A percentile compares a stretch with the other conserved stretches of the same genome.
Conservation (phyloP, 2,329 filamentous ascomycete genomes). For the Cercospora sp. region DNA sequence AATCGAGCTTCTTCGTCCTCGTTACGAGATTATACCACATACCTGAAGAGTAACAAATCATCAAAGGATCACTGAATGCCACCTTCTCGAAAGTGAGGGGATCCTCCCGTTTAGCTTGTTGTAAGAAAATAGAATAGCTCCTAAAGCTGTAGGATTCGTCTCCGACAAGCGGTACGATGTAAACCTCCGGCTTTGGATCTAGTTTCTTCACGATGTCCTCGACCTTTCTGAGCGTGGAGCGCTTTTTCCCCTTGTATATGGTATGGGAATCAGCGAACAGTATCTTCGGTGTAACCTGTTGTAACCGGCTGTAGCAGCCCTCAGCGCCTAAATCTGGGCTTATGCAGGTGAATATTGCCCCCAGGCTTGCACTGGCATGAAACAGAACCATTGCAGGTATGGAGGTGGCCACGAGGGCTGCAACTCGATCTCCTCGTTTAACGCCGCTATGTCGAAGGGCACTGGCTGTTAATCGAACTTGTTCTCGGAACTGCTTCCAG, state of each 20-base stretch:
- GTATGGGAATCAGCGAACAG: constrained; percentile 47
- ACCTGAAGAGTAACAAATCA: constrained; percentile 48
- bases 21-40: neutral
- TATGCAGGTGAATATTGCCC: constrained; percentile 49
- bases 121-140: constrained; percentile 39
- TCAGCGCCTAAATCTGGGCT: constrained; percentile 46
- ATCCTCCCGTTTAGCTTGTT: constrained; percentile 35
- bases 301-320: constrained; percentile 43
- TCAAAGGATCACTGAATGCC: constrained; percentile 46
- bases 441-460: constrained; percentile 44
- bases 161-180: constrained; percentile 34
- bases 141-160: constrained; percentile 29
- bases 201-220: constrained; percentile 38
- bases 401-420: constrained; percentile 47
- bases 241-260: constrained; percentile 44
- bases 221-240: constrained; percentile 39
- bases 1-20: neutral
- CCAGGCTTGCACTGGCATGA: constrained; percentile 45
- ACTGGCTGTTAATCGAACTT: constrained; percentile 42
- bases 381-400: constrained; percentile 47
- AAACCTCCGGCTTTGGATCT: constrained; percentile 31
- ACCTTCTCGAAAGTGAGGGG: constrained; percentile 43
- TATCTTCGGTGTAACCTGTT: constrained; percentile 45
- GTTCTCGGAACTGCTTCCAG: constrained; percentile 44
- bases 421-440: constrained; percentile 43